Percentiles rank a stretch among this genome's conserved stretches.
Evolutionary conservation across 441 rosid genomes (phyloP).

Genomic region (Melastoma candidum): DNA sequence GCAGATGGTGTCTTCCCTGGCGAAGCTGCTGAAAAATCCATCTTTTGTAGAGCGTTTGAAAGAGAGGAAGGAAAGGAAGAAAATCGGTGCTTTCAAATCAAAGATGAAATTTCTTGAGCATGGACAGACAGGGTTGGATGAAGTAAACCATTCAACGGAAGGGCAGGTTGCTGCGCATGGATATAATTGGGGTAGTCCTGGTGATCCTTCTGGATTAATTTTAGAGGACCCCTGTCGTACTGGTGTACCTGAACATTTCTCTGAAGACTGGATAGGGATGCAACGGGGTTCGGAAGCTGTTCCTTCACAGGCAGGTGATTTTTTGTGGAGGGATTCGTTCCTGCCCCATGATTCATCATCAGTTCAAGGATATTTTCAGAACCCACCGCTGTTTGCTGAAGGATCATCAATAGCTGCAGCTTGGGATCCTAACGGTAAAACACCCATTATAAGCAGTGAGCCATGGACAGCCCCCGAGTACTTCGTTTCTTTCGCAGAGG

Average conservation of each 20-base stretch:
- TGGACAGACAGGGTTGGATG: slow-evolving; percentile 29
- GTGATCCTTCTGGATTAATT: slow-evolving; percentile 15
- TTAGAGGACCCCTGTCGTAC: slow-evolving; percentile 16
- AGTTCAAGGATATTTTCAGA: slow-evolving; percentile 14
- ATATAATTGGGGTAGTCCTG: slow-evolving; percentile 25
- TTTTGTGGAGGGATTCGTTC: slow-evolving; percentile 13
- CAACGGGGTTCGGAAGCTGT: slow-evolving; percentile 23
- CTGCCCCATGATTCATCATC: slow-evolving; percentile 6
- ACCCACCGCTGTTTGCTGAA: slow-evolving; percentile 20
- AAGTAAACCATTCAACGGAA: slow-evolving; percentile 28
- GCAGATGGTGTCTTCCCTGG: slow-evolving; percentile 74
- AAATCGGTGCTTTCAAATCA: slow-evolving; percentile 29
- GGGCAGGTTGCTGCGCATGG: slow-evolving; percentile 37
- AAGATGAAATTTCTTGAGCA: slow-evolving; percentile 57
- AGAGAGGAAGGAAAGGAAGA: slow-evolving; percentile 40
- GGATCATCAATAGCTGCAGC: slow-evolving; percentile 26
- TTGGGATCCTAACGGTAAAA: slow-evolving; percentile 39
- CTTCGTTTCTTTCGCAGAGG: slow-evolving; percentile 33
- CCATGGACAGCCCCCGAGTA: slow-evolving; percentile 32
- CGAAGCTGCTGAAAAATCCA: slow-evolving; percentile 61
- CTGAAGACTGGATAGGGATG: slow-evolving; percentile 19
- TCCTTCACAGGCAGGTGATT: slow-evolving; percentile 24
- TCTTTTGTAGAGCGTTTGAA: slow-evolving; percentile 41
- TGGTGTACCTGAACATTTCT: slow-evolving; percentile 23
- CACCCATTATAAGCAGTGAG: slow-evolving; percentile 23